Conservation (phyloP, 805 yeast species). For the Hanseniaspora vineae region DNA sequence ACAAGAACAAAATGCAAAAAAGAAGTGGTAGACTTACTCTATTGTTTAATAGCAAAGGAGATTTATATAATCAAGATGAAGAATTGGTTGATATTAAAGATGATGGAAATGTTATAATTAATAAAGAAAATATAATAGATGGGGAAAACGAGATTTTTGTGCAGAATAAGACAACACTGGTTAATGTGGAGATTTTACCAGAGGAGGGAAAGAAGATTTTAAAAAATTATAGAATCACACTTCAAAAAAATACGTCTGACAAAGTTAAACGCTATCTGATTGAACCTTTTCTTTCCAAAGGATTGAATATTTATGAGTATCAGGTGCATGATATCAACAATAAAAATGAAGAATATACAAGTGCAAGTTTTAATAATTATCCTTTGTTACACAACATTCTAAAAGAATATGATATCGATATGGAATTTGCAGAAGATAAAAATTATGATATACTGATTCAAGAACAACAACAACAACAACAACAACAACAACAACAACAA, state of each 20-base stretch:
- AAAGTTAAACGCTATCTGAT: neutral
- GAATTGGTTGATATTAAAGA: slow-evolving; percentile 13
- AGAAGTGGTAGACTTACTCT: neutral
- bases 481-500: neutral
- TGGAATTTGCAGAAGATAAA: neutral
- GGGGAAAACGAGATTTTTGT: neutral
- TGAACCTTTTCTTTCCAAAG: neutral
- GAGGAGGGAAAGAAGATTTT: neutral
- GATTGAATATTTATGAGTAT: neutral
- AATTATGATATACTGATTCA: neutral
- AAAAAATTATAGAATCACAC: neutral
- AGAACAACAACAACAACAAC: neutral
- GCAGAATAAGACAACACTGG: neutral
- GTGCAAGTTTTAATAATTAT: neutral
- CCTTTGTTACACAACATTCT: neutral
- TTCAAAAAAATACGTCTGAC: neutral
- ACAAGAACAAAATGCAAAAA: neutral
- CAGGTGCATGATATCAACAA: neutral
- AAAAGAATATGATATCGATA: neutral
- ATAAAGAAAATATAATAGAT: slow-evolving; percentile 9
- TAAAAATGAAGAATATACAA: neutral
- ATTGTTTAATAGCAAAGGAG: neutral
- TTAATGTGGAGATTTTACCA: neutral
- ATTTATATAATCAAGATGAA: neutral
- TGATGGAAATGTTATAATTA: slow-evolving; percentile 12